Evolutionary conservation across 176 grass and related monocot genomes (phyloP), one percentile per base, ranked within the genome.

Genomic region (Metroxylon sagu): DNA sequence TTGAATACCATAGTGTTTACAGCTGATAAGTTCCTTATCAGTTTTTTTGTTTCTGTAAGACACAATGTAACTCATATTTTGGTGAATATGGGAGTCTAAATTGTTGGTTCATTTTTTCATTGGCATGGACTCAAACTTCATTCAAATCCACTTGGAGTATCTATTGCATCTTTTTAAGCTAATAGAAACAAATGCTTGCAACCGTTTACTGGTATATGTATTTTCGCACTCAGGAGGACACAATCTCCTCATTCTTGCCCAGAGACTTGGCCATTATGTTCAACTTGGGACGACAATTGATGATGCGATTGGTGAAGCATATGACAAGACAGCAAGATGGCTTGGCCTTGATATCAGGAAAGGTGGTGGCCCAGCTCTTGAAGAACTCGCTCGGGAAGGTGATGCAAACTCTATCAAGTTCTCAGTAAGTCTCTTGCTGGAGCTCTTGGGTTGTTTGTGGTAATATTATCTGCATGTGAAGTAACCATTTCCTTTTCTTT

Each of bases 281-380:
- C 92, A 97, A 78, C 75, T 97, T 75, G 92, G 92, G 12, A 97
- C 92, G 48, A 97, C 77, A 43, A 76, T 97, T 85, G 92, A 97
- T 74, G 92, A 97, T 70, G 87, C 92, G n/a, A 97, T 97, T 67
- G 92, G 92, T 55, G 92, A 97, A 76, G 92, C 92, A 71, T 97
- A 97, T 75, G 92, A 97, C 68, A 91, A 97, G 56, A 85, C 86
- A 63, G 92, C 92, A 61, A 87, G 92, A 71, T 97, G 87, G 92
- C 69, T 97, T 56, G 92, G 92, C 30, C 92, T 97, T 70, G 87
- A 97, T 82, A 90, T 97, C 12, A 61, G 78, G 57, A 97, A 88
- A 78, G 87, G 92, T 70, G 92, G 92, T 19, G 92, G 92, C 31
- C 92, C 87, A 72, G 92, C 87, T 72, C 85, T 97, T 66, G 92